Conservation (phyloP, 1,284 basidiomycete species). For the Cryptococcus hybrid region DNA sequence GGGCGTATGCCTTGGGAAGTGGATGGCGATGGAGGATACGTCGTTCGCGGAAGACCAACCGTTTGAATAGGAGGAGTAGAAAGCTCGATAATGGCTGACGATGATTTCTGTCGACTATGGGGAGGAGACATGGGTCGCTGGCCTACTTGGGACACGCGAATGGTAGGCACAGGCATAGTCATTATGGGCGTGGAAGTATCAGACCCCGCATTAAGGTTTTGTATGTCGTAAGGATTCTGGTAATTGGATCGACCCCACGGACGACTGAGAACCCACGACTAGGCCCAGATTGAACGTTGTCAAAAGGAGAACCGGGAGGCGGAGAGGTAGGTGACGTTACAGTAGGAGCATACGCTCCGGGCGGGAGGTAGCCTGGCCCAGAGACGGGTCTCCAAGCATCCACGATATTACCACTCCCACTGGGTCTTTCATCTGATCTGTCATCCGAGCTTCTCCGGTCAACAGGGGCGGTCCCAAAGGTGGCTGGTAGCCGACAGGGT, state of each 20-base stretch:
- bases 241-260: conserved; percentile 42
- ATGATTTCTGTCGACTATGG: conserved; percentile 30
- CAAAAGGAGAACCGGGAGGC: not conserved
- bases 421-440: conserved; percentile 20
- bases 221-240: conserved; percentile 28
- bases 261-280: conserved; percentile 42
- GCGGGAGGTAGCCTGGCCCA: conserved; percentile 16
- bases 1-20: conserved; percentile 16
- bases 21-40: not conserved
- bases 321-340: conserved; percentile 12
- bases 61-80: conserved; percentile 7
- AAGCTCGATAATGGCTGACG: conserved; percentile 29
- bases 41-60: conserved; percentile 13
- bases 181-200: not conserved
- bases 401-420: conserved; percentile 31
- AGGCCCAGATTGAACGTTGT: conserved; percentile 6
- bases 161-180: conserved; percentile 14
- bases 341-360: conserved; percentile 17
- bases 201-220: not conserved
- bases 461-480: conserved; percentile 30
- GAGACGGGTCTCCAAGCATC: conserved; percentile 33
- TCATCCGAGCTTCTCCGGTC: conserved; percentile 30
- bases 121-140: conserved; percentile 16
- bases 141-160: conserved; percentile 22
- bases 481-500: conserved; percentile 10